phyloP scores from a whole-genome alignment of 1,284 basidiomycete species.

The Cutaneotrichosporon sp. region DNA sequence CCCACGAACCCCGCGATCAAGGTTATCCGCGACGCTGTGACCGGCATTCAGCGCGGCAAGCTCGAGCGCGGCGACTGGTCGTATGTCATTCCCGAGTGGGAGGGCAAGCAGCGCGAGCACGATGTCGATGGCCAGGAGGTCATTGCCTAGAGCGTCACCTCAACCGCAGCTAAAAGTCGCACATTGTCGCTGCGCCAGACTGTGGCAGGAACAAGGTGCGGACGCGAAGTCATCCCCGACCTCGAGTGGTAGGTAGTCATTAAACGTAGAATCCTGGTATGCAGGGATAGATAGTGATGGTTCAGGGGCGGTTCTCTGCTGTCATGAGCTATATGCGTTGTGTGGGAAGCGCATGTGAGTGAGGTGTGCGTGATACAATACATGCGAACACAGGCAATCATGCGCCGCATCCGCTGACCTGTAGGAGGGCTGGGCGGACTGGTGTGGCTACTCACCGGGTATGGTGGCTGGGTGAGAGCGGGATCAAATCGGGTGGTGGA shows the following conservation, averaged over 20 bases:
- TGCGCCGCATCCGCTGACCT: too few species aligned
- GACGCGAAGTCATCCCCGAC: too few species aligned
- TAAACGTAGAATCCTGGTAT: neutral
- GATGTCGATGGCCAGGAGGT: slow-evolving; percentile 26
- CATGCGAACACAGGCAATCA: too few species aligned
- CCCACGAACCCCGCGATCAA: slow-evolving; percentile 44
- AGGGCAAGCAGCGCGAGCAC: slow-evolving; percentile 20
- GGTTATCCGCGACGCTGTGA: slow-evolving; percentile 44
- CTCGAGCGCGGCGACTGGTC: slow-evolving; percentile 42
- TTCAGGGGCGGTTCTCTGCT: neutral
- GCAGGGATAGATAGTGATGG: neutral
- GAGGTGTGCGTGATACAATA: neutral
- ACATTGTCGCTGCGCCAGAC: too few species aligned
- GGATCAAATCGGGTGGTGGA: neutral
- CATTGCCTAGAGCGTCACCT: neutral
- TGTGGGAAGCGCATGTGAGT: neutral
- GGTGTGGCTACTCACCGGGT: neutral
- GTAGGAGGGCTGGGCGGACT: too few species aligned
- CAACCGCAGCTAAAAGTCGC: neutral
- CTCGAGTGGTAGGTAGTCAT: too few species aligned
- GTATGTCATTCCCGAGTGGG: slow-evolving; percentile 45
- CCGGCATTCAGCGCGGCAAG: slow-evolving; percentile 44
- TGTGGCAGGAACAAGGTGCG: too few species aligned
- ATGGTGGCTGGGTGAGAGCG: neutral
- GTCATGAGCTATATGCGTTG: too few species aligned